These are phyloP conservation scores for Cordia subcordata DNA, from an alignment of 257 asterid species.

Conservation along the genomic window DNA sequence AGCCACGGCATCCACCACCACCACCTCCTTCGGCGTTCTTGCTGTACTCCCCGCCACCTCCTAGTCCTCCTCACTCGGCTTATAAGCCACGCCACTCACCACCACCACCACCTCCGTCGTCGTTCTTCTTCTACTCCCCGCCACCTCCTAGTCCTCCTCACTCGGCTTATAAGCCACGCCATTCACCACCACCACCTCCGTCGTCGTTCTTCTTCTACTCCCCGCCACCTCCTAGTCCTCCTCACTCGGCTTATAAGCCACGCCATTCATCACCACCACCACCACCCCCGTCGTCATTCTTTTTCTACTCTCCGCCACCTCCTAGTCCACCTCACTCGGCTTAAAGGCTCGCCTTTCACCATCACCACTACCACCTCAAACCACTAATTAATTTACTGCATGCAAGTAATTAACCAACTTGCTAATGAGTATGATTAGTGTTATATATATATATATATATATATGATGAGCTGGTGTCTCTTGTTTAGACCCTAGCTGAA, in stretches of 20 bases:
- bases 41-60: constrained; percentile 27
- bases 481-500: no score
- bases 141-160: constrained; percentile 28
- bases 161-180: constrained; percentile 6
- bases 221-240: constrained; percentile 17
- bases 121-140: constrained; percentile 34
- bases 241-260: constrained; percentile 10
- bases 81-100: constrained; percentile 4
- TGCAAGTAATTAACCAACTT: no score
- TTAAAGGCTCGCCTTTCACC: constrained; percentile 3
- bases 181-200: constrained; percentile 14
- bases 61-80: constrained; percentile 14
- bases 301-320: constrained; percentile 28
- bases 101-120: constrained; percentile 20
- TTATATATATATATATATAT: no score
- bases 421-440: no score
- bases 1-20: constrained; percentile 8
- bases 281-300: constrained; percentile 24
- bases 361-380: constrained; percentile 17
- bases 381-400: no score
- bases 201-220: constrained; percentile 33
- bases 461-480: no score
- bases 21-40: constrained; percentile 20
- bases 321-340: constrained; percentile 16
- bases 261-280: constrained; percentile 2